Conservation (phyloP, 106 monocot genomes). For the Apostasia shenzhenica region DNA sequence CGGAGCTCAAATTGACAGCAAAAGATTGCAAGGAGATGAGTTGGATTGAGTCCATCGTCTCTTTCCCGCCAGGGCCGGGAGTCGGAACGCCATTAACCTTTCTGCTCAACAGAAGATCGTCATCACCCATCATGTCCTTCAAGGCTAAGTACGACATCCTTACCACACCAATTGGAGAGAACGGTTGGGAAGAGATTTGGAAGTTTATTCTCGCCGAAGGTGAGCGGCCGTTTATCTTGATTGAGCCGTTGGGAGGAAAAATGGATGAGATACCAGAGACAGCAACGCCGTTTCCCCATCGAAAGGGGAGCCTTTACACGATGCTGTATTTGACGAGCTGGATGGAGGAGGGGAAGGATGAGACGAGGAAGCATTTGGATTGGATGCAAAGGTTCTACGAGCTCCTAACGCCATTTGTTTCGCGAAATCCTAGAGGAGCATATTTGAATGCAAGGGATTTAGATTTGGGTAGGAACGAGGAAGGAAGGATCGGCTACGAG, state of each 20-base stretch:
- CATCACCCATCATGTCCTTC: conserved; percentile 1
- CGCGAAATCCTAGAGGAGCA: conserved; percentile 30
- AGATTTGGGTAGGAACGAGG: conserved; percentile 21
- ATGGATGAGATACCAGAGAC: conserved; percentile 17
- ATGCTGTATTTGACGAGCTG: conserved; percentile 25
- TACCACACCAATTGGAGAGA: not conserved
- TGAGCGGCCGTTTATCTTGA: too few relatives aligned
- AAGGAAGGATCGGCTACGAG: not conserved
- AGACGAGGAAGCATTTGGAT: conserved; percentile 6
- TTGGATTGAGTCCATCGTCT: not conserved
- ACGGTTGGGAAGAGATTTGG: too few relatives aligned
- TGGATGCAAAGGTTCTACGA: conserved; percentile 29
- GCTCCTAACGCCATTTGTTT: conserved; percentile 36
- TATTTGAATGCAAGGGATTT: conserved; percentile 40
- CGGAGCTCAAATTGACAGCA: conserved; percentile 9
- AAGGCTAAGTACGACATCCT: conserved; percentile 33
- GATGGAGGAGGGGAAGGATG: not conserved
- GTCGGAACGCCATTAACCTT: not conserved
- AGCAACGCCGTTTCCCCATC: conserved; percentile 30
- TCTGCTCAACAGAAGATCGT: not conserved
- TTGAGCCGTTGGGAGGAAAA: conserved; percentile 16
- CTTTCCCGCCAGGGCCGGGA: not conserved
- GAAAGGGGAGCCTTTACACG: conserved; percentile 28
- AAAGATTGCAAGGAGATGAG: conserved; percentile 13
- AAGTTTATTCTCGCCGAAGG: too few relatives aligned